phyloP scores from a whole-genome alignment of 2,329 filamentous ascomycete species.

The Apiospora hydei region DNA sequence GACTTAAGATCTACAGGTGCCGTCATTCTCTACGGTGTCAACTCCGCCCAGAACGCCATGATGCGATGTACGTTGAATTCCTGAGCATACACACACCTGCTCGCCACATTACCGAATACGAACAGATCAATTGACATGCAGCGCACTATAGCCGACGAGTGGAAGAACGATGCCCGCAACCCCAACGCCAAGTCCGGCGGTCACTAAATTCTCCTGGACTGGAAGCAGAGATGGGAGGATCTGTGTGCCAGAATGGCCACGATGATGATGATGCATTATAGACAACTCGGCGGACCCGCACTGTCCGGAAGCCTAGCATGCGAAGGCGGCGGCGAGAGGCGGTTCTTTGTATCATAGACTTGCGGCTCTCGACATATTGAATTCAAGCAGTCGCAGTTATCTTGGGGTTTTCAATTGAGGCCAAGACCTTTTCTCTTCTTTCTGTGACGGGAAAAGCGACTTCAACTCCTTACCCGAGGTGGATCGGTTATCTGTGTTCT shows the following conservation, averaged over 20 bases:
- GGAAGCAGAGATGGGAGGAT: conserved; percentile 25
- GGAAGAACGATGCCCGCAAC: conserved; percentile 97
- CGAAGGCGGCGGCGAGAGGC: conserved; percentile 31
- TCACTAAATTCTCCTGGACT: conserved; percentile 48
- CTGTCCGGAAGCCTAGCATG: conserved; percentile 27
- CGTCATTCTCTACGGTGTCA: conserved; percentile 90
- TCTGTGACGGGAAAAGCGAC: no score
- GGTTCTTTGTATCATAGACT: conserved; percentile 42
- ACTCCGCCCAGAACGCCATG: conserved; percentile 79
- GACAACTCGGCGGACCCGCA: conserved; percentile 35
- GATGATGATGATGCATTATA: conserved; percentile 33
- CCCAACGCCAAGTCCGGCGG: conserved; percentile 60
- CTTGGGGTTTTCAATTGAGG: background rate
- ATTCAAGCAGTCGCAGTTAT: conserved; percentile 16
- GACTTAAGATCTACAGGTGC: conserved; percentile 62
- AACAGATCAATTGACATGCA: conserved; percentile 36
- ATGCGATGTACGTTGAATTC: conserved; percentile 69
- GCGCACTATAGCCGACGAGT: conserved; percentile 76
- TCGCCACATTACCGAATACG: background rate
- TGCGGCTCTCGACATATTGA: conserved; percentile 30
- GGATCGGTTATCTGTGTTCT: no score
- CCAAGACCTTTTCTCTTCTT: background rate
- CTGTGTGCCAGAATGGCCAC: conserved; percentile 11
- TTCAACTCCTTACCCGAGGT: no score
- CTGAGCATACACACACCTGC: conserved; percentile 28